Evolutionary conservation across 768 basidiomycete species (phyloP).

Genomic region (Mycena latifolia): DNA sequence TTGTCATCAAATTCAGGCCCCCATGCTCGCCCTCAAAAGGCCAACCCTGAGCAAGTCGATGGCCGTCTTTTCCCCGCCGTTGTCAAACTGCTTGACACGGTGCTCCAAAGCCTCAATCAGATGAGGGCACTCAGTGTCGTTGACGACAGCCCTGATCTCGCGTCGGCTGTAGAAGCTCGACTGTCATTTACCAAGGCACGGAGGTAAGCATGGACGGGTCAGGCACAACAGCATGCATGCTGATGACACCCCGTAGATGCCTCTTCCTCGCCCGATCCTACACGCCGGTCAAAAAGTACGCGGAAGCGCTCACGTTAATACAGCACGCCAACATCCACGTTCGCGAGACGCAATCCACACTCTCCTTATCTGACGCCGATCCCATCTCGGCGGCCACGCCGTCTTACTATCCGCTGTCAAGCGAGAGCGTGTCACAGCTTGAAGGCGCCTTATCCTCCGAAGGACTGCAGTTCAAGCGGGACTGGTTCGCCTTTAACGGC

Average conservation of each 20-base stretch:
- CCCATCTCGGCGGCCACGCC: conserved; percentile 57
- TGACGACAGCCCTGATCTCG: conserved; percentile 89
- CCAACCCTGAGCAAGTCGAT: conserved; percentile 65
- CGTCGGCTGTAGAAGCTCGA: conserved; percentile 82
- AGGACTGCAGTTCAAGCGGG: conserved; percentile 68
- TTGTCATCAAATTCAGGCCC: conserved; percentile 58
- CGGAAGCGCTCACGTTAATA: conserved; percentile 77
- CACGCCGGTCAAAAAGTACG: conserved; percentile 74
- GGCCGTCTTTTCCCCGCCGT: conserved; percentile 85
- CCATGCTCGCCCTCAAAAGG: conserved; percentile 39
- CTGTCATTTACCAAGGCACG: conserved; percentile 80
- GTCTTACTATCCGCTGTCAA: conserved; percentile 67
- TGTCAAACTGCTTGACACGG: conserved; percentile 89
- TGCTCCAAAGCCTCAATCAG: conserved; percentile 87
- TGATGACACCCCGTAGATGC: conserved; percentile 58
- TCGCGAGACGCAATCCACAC: conserved; percentile 73
- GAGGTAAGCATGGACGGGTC: conserved; percentile 58
- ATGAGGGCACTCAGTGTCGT: conserved; percentile 88
- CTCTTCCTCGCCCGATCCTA: conserved; percentile 85
- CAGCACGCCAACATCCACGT: conserved; percentile 80
- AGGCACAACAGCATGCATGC: conserved; percentile 13
- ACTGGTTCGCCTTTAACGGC: conserved; percentile 86
- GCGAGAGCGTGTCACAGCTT: conserved; percentile 59
- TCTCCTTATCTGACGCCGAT: conserved; percentile 62
- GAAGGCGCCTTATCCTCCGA: conserved; percentile 63